These are phyloP conservation scores for Termitomyces titanicus DNA, from an alignment of 768 basidiomycete species.

Conservation along the genomic window DNA sequence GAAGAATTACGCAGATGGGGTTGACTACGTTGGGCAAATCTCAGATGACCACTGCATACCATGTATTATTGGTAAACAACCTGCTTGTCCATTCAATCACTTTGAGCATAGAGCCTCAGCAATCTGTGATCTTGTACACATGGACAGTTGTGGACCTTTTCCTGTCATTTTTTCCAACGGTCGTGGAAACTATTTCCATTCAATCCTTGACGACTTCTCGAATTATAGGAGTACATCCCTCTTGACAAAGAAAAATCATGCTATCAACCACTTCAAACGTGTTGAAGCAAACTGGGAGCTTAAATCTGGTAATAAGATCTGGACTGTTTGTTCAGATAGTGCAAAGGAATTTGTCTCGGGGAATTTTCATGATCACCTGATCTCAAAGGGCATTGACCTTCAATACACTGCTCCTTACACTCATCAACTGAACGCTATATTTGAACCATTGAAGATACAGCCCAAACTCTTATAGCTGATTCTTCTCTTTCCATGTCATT, in stretches of 20 bases:
- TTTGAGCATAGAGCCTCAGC: too few relatives aligned
- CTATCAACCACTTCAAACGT: neutral
- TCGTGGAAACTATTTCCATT: too few relatives aligned
- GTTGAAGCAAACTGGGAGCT: neutral
- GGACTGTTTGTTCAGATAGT: neutral
- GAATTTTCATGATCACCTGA: neutral
- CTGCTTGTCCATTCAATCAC: neutral
- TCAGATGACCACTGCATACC: neutral
- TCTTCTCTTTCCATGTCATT: constrained; percentile 18
- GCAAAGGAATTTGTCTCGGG: neutral
- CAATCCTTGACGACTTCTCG: too few relatives aligned
- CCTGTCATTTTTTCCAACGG: neutral
- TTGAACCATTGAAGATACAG: constrained; percentile 14
- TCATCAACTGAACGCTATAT: constrained; percentile 29
- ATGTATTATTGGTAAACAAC: constrained; percentile 1
- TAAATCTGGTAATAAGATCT: too few relatives aligned
- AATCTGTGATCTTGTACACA: neutral
- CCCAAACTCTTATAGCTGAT: constrained; percentile 16
- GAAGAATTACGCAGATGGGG: neutral
- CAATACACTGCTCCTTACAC: constrained; percentile 14
- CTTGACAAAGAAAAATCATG: neutral
- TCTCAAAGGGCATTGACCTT: neutral
- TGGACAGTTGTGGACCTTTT: neutral
- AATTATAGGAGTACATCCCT: too few relatives aligned
- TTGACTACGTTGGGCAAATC: neutral